Conservation (phyloP, 805 yeast genomes). For the Wickerhamiella sergipiensis region DNA sequence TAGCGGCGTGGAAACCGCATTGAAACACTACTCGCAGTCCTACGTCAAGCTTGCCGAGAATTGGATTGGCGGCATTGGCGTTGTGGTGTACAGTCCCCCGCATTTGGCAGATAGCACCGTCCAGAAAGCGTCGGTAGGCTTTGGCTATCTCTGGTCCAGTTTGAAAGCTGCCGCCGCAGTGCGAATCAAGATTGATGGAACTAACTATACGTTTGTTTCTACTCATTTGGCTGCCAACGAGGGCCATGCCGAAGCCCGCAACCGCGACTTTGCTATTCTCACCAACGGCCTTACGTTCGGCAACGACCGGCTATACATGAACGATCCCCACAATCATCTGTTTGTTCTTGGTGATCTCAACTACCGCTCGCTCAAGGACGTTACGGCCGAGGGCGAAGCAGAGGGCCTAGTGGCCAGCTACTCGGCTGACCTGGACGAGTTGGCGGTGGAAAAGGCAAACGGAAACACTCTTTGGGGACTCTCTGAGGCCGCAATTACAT, state of each 20-base stretch:
- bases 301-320: conserved; percentile 33
- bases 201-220: conserved; percentile 45
- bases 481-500: conserved; percentile 47
- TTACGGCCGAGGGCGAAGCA: conserved; percentile 4
- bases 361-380: conserved; percentile 39
- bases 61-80: conserved; percentile 21
- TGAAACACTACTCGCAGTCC: conserved; percentile 3
- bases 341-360: conserved; percentile 80
- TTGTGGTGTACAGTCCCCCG: conserved; percentile 26
- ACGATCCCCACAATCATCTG: conserved; percentile 39
- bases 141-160: conserved; percentile 47
- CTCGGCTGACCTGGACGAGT: conserved; percentile 35
- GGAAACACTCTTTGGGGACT: conserved; percentile 47
- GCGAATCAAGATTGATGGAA: conserved; percentile 30
- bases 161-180: conserved; percentile 66
- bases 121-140: conserved; percentile 14
- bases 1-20: conserved; percentile 17
- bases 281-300: conserved; percentile 46
- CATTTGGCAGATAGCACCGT: conserved; percentile 21
- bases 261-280: conserved; percentile 36
- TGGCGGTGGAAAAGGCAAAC: conserved; percentile 28
- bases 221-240: conserved; percentile 74
- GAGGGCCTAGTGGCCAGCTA: conserved; percentile 8
- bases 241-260: conserved; percentile 43
- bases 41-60: conserved; percentile 11